phyloP scores from a whole-genome alignment of 768 basidiomycete genomes.

The Russula virescens region DNA sequence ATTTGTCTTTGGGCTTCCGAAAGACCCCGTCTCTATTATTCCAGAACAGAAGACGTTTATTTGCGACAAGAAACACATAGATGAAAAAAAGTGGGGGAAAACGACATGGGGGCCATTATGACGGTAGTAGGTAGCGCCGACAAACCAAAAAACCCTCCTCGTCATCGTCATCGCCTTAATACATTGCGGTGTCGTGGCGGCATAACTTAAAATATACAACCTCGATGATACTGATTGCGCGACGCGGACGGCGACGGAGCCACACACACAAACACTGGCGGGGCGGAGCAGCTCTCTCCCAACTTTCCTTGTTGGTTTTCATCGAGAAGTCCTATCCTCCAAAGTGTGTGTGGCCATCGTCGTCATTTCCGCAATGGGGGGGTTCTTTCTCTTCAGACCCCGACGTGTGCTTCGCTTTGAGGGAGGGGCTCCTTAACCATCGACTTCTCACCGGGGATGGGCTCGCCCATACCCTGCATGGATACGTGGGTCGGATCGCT shows the following conservation, averaged over 20 bases:
- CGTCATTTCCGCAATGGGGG: too few relatives aligned
- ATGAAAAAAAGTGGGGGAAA: background rate
- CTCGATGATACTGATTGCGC: background rate
- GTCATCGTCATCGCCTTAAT: conserved; percentile 9
- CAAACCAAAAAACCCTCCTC: background rate
- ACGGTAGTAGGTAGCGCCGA: background rate
- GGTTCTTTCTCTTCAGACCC: background rate
- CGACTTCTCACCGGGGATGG: conserved; percentile 12
- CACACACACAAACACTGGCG: too few relatives aligned
- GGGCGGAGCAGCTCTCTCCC: too few relatives aligned
- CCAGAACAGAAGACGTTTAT: background rate
- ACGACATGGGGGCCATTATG: background rate
- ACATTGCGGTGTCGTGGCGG: conserved; percentile 11
- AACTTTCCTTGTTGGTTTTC: too few relatives aligned
- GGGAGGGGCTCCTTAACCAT: conserved; percentile 14
- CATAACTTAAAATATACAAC: conserved; percentile 7
- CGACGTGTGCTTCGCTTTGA: background rate
- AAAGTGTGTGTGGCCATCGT: too few relatives aligned
- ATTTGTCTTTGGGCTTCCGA: too few relatives aligned
- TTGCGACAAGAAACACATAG: background rate
- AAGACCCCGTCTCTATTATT: background rate
- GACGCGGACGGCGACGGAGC: too few relatives aligned
- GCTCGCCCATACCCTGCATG: conserved; percentile 13
- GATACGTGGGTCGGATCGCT: conserved; percentile 16
- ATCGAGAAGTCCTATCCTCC: too few relatives aligned